These are phyloP conservation scores for Arthrobotrys megalospora DNA, from an alignment of 2,329 filamentous ascomycete species.

Conservation along the genomic window DNA sequence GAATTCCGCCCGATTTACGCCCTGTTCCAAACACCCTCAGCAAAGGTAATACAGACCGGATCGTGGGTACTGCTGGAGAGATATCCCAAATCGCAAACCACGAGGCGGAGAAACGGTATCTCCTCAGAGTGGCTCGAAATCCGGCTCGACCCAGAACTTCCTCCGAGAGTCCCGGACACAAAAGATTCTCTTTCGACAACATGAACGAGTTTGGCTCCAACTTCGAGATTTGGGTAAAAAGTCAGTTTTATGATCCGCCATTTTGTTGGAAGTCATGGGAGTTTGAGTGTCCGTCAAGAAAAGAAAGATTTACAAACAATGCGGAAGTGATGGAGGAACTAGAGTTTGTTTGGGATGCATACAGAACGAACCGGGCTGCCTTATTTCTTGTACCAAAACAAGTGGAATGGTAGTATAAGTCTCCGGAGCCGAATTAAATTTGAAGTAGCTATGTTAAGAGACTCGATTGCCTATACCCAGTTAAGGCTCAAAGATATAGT, in stretches of 20 bases:
- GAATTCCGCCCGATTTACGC: too few relatives aligned
- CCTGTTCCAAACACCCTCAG: background rate
- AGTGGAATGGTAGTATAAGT: background rate
- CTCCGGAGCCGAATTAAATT: too few relatives aligned
- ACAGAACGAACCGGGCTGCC: background rate
- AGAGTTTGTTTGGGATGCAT: background rate
- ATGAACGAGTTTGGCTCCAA: constrained; percentile 15
- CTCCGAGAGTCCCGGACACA: background rate
- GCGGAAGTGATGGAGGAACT: background rate
- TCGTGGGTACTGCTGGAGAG: too few relatives aligned
- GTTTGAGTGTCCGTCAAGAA: constrained; percentile 1
- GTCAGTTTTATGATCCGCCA: constrained; percentile 14
- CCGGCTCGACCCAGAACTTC: background rate
- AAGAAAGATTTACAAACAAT: background rate
- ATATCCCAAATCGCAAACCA: too few relatives aligned
- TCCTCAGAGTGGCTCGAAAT: constrained; percentile 5
- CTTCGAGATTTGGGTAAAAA: constrained; percentile 38
- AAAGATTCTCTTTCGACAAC: constrained; percentile 32
- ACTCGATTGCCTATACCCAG: too few relatives aligned
- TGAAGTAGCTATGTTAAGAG: too few relatives aligned
- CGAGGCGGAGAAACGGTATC: constrained; percentile 2
- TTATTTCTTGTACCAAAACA: constrained; percentile 10
- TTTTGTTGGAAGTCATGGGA: constrained; percentile 30
- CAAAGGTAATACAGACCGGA: too few relatives aligned
- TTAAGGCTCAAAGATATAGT: too few relatives aligned